A percentile compares a stretch with the other conserved stretches of the same genome.
Evolutionary conservation across 2,329 filamentous ascomycete genomes (phyloP).

Genomic region (Phialemonium atrogriseum): DNA sequence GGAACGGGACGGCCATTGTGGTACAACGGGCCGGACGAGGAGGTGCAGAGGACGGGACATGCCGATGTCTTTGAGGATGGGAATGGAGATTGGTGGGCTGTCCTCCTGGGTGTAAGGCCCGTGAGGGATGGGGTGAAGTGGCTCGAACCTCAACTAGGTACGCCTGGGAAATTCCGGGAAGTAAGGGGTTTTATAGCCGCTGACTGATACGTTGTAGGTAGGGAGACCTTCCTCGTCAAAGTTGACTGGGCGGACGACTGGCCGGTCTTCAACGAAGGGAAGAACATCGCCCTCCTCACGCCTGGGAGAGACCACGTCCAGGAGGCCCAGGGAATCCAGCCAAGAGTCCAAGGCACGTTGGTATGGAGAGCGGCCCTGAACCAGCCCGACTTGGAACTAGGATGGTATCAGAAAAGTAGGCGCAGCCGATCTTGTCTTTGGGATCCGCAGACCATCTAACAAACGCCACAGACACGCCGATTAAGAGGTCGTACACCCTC

Average conservation of each 20-base stretch:
- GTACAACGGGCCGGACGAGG: constrained; percentile 35
- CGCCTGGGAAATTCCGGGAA: too few species aligned
- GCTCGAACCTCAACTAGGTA: constrained; percentile 33
- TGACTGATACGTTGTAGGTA: constrained; percentile 26
- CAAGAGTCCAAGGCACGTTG: constrained; percentile 21
- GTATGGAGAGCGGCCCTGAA: constrained; percentile 26
- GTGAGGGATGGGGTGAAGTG: constrained; percentile 17
- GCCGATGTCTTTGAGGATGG: constrained; percentile 37
- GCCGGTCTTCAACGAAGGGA: constrained; percentile 40
- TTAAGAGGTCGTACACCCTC: constrained; percentile 37
- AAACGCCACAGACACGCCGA: constrained; percentile 40
- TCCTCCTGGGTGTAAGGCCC: constrained; percentile 36
- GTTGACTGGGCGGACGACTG: constrained; percentile 42
- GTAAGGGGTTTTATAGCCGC: too few species aligned
- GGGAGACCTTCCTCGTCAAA: constrained; percentile 41
- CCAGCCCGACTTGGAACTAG: constrained; percentile 19
- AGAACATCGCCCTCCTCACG: constrained; percentile 31
- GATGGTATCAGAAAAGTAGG: constrained; percentile 30
- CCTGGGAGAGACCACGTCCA: constrained; percentile 17
- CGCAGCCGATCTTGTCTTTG: too few species aligned
- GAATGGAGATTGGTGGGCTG: constrained; percentile 37
- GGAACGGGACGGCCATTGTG: constrained; percentile 34
- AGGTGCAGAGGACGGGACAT: constrained; percentile 42
- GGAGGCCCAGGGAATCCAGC: constrained; percentile 8
- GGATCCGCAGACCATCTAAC: too few species aligned